These are phyloP conservation scores for Phytophthora fragariaefolia DNA, from an alignment of 352 stramenopile genomes.

Conservation along the genomic window DNA sequence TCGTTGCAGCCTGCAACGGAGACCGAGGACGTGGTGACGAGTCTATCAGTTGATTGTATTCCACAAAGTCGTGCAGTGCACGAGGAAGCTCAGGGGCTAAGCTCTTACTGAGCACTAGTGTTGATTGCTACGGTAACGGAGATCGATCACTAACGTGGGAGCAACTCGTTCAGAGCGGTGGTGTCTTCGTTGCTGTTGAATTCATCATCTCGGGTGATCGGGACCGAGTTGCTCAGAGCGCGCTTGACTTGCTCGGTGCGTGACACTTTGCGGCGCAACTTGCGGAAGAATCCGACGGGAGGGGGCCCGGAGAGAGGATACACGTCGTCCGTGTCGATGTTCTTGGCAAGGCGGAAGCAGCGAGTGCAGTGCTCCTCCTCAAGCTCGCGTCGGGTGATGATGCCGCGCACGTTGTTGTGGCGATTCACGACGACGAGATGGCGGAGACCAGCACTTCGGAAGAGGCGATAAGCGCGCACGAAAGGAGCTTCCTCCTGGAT, in stretches of 20 bases:
- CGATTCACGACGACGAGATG: slow-evolving; percentile 95
- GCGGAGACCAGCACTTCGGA: slow-evolving; percentile 96
- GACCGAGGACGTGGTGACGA: background rate
- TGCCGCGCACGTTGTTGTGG: slow-evolving; percentile 91
- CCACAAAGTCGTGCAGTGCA: no score
- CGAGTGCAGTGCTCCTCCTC: slow-evolving; percentile 83
- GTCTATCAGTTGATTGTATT: slow-evolving; percentile 19
- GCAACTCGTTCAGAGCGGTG: slow-evolving; percentile 27
- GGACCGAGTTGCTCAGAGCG: slow-evolving; percentile 53
- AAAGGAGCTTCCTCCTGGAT: slow-evolving; percentile 97
- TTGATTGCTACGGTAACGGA: no score
- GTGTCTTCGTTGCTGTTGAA: slow-evolving; percentile 13
- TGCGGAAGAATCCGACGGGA: slow-evolving; percentile 66
- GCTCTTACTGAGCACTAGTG: slow-evolving; percentile 1
- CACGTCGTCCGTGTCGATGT: slow-evolving; percentile 72
- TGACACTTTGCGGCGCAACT: slow-evolving; percentile 67
- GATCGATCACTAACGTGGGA: slow-evolving; percentile 19
- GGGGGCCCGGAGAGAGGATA: slow-evolving; percentile 67
- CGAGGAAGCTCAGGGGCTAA: no score
- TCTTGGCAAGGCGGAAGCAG: slow-evolving; percentile 79
- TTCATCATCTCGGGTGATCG: slow-evolving; percentile 22
- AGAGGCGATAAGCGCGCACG: slow-evolving; percentile 96
- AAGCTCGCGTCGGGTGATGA: slow-evolving; percentile 87
- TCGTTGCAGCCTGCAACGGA: background rate
- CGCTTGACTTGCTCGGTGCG: slow-evolving; percentile 82